Conservation (phyloP, 352 stramenopile species). For the Aphanomyces cochlioides region DNA sequence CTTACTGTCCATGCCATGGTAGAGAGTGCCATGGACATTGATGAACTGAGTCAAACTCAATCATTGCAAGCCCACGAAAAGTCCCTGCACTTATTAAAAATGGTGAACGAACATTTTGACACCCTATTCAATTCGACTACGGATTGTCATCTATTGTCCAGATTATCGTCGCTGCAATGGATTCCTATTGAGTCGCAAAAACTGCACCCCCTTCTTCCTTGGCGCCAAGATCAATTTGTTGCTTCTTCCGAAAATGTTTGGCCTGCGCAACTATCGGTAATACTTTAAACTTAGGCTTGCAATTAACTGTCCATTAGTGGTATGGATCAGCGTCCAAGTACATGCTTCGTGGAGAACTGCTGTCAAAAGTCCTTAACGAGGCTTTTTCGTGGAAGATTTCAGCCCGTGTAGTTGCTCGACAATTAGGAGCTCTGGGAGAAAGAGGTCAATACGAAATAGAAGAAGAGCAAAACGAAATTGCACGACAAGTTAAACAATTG, state of each 20-base stretch:
- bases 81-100: slow-evolving; percentile 50
- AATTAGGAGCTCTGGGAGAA: slow-evolving; percentile 1
- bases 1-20: slow-evolving; percentile 68
- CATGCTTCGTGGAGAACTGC: slow-evolving; percentile 1
- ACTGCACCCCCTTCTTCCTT: not conserved
- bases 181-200: not conserved
- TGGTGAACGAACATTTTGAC: slow-evolving; percentile 79
- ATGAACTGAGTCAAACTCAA: slow-evolving; percentile 33
- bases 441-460: not conserved
- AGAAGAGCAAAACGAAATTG: not conserved
- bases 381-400: not conserved
- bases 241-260: not conserved
- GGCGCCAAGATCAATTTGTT: not conserved
- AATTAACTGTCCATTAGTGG: not conserved
- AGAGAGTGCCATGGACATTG: slow-evolving; percentile 61
- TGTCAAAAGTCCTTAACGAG: not conserved
- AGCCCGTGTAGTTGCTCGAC: not conserved
- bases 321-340: slow-evolving; percentile 16
- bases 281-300: not conserved
- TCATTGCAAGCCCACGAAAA: slow-evolving; percentile 38
- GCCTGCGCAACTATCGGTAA: not conserved
- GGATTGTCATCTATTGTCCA: not conserved
- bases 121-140: slow-evolving; percentile 35
- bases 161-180: not conserved
- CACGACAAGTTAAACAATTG: slow-evolving; percentile 48